Percentiles rank a stretch among this genome's conserved stretches.
Evolutionary conservation across 163 green algal species (phyloP).

Genomic region (Trebouxia gelatinosa): DNA sequence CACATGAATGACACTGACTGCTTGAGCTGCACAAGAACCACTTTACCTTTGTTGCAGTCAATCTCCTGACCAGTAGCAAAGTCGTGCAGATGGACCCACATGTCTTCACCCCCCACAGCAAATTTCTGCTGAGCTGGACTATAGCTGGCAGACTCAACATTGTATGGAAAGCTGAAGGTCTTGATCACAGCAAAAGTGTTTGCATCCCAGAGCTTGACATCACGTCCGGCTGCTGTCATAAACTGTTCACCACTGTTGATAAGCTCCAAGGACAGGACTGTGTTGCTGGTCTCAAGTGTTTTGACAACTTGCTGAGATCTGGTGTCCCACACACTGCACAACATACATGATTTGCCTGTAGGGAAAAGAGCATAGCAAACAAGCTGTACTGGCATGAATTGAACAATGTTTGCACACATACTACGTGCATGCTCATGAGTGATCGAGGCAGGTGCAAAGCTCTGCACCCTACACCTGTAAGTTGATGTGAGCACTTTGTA

Average conservation of each 20-base stretch:
- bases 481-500: not conserved
- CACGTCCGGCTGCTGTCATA: slow-evolving; percentile 75
- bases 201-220: slow-evolving; percentile 70
- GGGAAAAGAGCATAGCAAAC: no score
- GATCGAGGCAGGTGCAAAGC: not conserved
- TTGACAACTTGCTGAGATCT: slow-evolving; percentile 60
- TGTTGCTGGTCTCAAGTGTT: slow-evolving; percentile 60
- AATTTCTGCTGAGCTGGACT: slow-evolving; percentile 60
- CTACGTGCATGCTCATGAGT: not conserved
- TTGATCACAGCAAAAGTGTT: slow-evolving; percentile 44
- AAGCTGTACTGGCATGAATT: not conserved
- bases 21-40: no score
- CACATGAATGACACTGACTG: no score
- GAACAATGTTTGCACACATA: not conserved
- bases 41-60: slow-evolving; percentile 85
- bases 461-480: not conserved
- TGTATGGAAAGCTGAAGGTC: slow-evolving; percentile 40
- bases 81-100: slow-evolving; percentile 96
- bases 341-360: no score
- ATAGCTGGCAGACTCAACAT: slow-evolving; percentile 80
- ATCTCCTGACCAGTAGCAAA: slow-evolving; percentile 77
- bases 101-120: slow-evolving; percentile 87
- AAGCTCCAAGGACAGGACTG: slow-evolving; percentile 70
- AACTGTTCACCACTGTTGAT: slow-evolving; percentile 64
- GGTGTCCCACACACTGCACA: slow-evolving; percentile 77